Evolutionary conservation across 1,284 basidiomycete genomes (phyloP), one percentile per base, ranked within the genome.

Genomic region (Singerocomus rubriflavus): DNA sequence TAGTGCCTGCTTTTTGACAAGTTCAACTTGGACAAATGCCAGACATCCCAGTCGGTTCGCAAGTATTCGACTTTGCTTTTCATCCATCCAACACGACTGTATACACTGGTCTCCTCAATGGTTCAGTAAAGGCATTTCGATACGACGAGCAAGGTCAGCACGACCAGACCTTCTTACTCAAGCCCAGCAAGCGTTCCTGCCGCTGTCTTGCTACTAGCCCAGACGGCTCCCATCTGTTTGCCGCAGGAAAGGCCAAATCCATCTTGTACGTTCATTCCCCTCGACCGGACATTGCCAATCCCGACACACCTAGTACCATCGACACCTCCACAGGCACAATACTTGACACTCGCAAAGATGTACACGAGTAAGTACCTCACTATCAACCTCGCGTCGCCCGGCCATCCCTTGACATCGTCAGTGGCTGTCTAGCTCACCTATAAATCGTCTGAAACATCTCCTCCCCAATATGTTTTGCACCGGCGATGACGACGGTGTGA

Each of bases 401-500:
- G 34, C 43, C 56, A 57, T 46, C 56, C 57, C 52, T 57, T 76
- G 65, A 78, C 67, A 58, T 67, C 45, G 59, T 52, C 58, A 71
- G 67, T 64, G 57, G 54, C 50, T 52, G 64, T 55, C 54, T 71
- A 93, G 92, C 48, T 80, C 86, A 29, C 80, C 94, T 6, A 87
- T 98, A 51, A 94, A 94, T 65, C 86, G 93, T 50, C 77, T 94
- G 34, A 85, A 83, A 62, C 74, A 77, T 56, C 71, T 91, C 46
- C 79, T 81, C 57, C 79, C 84, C 3, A 79, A 85, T 63, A 71
- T 93, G 52, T 67, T 96, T 13, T 84, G 83, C 13, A 93, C 90
- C 3, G 95, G 94, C 16, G 95, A 97, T 63, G 95, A 98, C 65
- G 92, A 96, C 51, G 94, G 95, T 34, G 85, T 94, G 4, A 84